phyloP scores from a whole-genome alignment of 2,329 filamentous ascomycete genomes.

The Colletotrichum liaoningense region DNA sequence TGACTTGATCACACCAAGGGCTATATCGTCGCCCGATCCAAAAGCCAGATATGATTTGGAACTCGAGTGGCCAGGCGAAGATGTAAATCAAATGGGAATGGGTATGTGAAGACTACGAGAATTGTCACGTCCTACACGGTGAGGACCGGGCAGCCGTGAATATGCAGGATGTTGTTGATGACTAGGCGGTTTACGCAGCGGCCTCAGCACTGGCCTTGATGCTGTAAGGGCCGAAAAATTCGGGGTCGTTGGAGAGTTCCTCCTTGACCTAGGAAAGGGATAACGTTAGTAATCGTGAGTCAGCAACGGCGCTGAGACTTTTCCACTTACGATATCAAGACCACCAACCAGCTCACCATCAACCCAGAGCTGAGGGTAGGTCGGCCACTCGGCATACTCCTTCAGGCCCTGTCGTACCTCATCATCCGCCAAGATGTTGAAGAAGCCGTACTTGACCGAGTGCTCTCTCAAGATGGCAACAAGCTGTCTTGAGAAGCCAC shows the following conservation, averaged over 20 bases:
- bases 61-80: background rate
- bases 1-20: background rate
- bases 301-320: background rate
- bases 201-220: constrained; percentile 58
- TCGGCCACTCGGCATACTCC: constrained; percentile 98
- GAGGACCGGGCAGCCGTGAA: background rate
- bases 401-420: constrained; percentile 97
- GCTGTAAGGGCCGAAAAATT: constrained; percentile 83
- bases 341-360: constrained; percentile 92
- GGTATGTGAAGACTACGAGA: constrained; percentile 8
- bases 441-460: constrained; percentile 96
- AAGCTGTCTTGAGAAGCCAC: constrained; percentile 91
- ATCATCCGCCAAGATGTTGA: constrained; percentile 98
- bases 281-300: constrained; percentile 1
- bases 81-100: background rate
- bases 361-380: constrained; percentile 95
- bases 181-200: constrained; percentile 40
- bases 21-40: background rate
- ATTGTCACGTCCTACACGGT: background rate
- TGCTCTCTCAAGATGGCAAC: constrained; percentile 89
- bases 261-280: constrained; percentile 80
- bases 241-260: constrained; percentile 84
- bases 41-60: background rate
- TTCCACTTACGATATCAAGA: constrained; percentile 86
- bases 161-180: background rate